Evolutionary conservation across 192 early-diverging fungal species (phyloP).

Genomic region (Podila epigama): DNA sequence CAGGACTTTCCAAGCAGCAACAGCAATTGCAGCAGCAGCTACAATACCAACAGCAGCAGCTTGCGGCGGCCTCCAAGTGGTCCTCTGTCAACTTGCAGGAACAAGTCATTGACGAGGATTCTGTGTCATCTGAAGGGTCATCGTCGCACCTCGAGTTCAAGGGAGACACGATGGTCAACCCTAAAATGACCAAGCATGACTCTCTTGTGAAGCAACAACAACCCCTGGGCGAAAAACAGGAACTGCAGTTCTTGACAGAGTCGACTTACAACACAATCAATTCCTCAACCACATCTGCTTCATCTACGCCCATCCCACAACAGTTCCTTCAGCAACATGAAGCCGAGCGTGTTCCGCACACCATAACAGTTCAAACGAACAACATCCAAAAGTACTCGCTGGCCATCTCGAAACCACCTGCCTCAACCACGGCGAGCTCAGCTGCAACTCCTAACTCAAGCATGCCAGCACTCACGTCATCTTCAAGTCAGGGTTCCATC

Average conservation of each 20-base stretch:
- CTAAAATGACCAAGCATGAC: not conserved
- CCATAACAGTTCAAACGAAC: conserved; percentile 32
- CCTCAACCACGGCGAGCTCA: no score
- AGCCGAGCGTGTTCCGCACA: conserved; percentile 29
- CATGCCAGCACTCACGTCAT: conserved; percentile 23
- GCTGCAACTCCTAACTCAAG: conserved; percentile 4
- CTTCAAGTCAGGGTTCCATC: conserved; percentile 30
- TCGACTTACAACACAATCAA: not conserved
- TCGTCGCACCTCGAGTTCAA: no score
- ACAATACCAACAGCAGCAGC: not conserved
- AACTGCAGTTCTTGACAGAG: not conserved
- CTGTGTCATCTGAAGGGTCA: conserved; percentile 30
- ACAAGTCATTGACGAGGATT: conserved; percentile 39
- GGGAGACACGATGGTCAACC: no score
- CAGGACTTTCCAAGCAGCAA: conserved; percentile 3
- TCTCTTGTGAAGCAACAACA: not conserved
- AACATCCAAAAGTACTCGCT: conserved; percentile 31
- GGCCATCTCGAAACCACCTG: conserved; percentile 36
- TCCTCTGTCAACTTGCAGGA: conserved; percentile 19
- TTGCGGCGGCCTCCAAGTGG: conserved; percentile 7
- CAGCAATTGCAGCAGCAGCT: not conserved
- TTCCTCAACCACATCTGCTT: not conserved
- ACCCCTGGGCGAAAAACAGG: conserved; percentile 21
- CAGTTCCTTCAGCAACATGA: conserved; percentile 8
- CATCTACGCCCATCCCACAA: not conserved